These are phyloP conservation scores for Backusella tarrabulga DNA, from an alignment of 192 early-diverging fungal species.

Conservation along the genomic window DNA sequence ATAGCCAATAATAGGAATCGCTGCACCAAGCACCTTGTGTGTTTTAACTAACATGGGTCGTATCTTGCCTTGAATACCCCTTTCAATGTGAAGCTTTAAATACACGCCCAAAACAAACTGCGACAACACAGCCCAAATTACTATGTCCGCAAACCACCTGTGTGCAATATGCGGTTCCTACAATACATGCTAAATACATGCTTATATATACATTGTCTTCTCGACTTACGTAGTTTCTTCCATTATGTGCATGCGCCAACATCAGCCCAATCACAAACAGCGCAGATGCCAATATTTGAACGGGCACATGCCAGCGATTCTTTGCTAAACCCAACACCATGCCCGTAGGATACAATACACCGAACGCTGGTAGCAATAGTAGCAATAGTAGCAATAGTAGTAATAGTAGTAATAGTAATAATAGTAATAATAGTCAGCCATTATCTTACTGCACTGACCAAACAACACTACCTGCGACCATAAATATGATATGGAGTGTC, in stretches of 20 bases:
- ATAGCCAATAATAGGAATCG: conserved; percentile 57
- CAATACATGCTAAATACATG: not conserved
- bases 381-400: not conserved
- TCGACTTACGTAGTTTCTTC: conserved; percentile 52
- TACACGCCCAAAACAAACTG: conserved; percentile 59
- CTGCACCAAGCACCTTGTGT: conserved; percentile 53
- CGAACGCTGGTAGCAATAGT: conserved; percentile 18
- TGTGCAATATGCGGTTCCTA: conserved; percentile 57
- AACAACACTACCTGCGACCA: conserved; percentile 25
- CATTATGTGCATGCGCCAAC: conserved; percentile 60
- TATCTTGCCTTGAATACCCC: conserved; percentile 48
- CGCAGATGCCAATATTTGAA: conserved; percentile 48
- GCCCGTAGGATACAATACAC: conserved; percentile 40
- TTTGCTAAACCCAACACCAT: conserved; percentile 57
- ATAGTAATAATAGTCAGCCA: not conserved
- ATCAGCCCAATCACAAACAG: conserved; percentile 53
- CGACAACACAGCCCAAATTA: conserved; percentile 49
- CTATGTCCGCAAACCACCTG: conserved; percentile 59
- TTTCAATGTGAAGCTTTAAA: conserved; percentile 58
- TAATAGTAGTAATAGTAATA: not conserved
- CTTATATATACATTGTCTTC: not conserved
- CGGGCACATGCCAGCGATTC: conserved; percentile 61
- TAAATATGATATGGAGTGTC: conserved; percentile 28
- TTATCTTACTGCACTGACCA: not conserved
- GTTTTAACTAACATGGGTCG: conserved; percentile 46